phyloP scores from a whole-genome alignment of 225 moss, liverwort and hornwort genomes.

The Thuidium tamariscinum region DNA sequence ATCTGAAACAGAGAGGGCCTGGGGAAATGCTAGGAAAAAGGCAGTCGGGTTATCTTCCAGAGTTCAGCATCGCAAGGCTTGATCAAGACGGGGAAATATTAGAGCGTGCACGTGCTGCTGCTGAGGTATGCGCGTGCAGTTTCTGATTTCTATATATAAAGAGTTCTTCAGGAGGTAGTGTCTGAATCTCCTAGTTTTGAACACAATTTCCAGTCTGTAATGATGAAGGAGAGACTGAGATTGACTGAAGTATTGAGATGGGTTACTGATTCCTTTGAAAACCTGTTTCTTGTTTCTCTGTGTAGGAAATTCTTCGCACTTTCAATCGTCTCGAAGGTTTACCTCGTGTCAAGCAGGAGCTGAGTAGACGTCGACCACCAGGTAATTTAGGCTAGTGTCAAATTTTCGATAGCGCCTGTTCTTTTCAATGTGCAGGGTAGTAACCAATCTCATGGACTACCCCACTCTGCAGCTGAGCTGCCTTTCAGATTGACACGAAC shows the following conservation, averaged over 20 bases:
- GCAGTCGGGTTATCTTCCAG: conserved; percentile 87
- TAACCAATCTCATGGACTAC: neutral
- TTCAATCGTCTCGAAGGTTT: conserved; percentile 51
- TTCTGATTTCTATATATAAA: neutral
- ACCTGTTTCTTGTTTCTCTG: neutral
- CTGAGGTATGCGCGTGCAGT: conserved; percentile 49
- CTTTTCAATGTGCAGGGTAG: neutral
- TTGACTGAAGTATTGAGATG: neutral
- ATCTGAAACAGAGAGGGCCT: conserved; percentile 70
- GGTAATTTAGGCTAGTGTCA: conserved; percentile 41
- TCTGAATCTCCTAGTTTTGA: neutral
- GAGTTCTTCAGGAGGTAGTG: neutral
- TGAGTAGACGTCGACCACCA: conserved; percentile 86
- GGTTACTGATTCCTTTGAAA: neutral
- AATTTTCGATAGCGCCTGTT: neutral
- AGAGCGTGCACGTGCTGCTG: conserved; percentile 70
- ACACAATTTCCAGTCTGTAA: neutral
- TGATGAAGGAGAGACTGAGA: neutral
- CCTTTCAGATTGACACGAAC: neutral
- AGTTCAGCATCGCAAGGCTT: conserved; percentile 79
- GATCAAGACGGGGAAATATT: conserved; percentile 83
- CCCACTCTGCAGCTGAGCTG: neutral
- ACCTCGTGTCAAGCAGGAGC: conserved; percentile 75
- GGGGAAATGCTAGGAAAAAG: conserved; percentile 84
- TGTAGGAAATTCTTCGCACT: conserved; percentile 48